Conservation (phyloP, 306 rosid species). For the Datisca glomerata region DNA sequence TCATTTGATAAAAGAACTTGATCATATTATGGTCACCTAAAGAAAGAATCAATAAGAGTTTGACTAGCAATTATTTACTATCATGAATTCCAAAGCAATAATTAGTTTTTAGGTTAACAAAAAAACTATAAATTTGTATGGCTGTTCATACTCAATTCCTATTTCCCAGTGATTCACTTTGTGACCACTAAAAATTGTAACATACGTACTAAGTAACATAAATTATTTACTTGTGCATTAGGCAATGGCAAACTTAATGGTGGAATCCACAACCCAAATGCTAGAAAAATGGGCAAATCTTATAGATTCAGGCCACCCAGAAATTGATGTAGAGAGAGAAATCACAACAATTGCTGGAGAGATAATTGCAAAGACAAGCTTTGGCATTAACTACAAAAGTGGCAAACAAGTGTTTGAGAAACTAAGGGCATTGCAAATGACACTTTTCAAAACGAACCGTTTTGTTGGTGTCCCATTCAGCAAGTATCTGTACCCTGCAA, state of each 20-base stretch:
- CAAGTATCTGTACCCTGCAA: slow-evolving; percentile 28
- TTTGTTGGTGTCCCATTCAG: slow-evolving; percentile 76
- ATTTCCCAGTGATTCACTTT: no score
- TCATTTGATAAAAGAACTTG: no score
- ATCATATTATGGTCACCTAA: no score
- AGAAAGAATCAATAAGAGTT: no score
- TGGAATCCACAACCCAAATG: slow-evolving; percentile 49
- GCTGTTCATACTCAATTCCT: no score
- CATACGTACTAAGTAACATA: no score
- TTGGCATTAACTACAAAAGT: slow-evolving; percentile 37
- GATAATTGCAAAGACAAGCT: slow-evolving; percentile 72
- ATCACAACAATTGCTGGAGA: slow-evolving; percentile 52
- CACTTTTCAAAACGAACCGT: slow-evolving; percentile 49
- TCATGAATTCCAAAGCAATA: no score
- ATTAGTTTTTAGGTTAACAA: no score
- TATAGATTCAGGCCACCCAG: slow-evolving; percentile 28
- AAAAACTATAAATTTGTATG: no score
- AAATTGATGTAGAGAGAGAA: slow-evolving; percentile 54
- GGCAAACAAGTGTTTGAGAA: slow-evolving; percentile 39
- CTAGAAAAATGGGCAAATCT: slow-evolving; percentile 42
- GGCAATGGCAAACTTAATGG: slow-evolving; percentile 58
- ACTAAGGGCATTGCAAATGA: slow-evolving; percentile 45
- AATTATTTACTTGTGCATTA: no score
- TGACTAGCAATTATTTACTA: no score
- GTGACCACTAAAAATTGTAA: no score